Base-by-base conservation (phyloP, 1,284 basidiomycete species). In the Rhodotorula sp. region DNA sequence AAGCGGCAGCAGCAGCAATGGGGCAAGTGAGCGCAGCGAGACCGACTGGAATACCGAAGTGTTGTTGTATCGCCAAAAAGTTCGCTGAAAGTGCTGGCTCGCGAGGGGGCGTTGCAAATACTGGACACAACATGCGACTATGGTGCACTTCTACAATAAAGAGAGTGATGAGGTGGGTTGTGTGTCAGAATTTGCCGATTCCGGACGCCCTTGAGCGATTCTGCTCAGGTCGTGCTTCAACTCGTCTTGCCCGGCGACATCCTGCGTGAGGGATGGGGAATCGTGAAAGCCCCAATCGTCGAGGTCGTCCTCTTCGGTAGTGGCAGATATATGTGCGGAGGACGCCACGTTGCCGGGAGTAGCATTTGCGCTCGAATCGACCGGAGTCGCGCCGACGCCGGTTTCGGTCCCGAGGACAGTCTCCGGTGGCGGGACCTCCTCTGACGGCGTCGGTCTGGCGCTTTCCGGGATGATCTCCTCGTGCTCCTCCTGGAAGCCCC, bases 1-100 rank as follows among this genome's bases (percentile, higher is more conserved):
- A 92, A 92, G 80, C 84, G 90, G 48, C 91, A 92, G 90, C 69
- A 72, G 62, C 67, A 72, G 65, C 72, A 69, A 14, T 71, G n/a
- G 49, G 51, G 51, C 34, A 62, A 49, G 29, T 61, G 31, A 47
- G n/a, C n/a, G 3, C 57, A 34, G 20, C 52, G 52, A 21, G 23
- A 12, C n/a, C n/a, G 8, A 8, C n/a, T 54, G 52, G 23, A 26
- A 15, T 54, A 23, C 5, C 21, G 8, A 21, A 21, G 3, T 56
- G 54, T 56, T 56, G 54, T 56, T 56, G 54, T 56, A 56, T 16
- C 8, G 8, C 18, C 10, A 7, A 21, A 7, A 10, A 21, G 18
- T 23, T 8, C 23, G 18, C 49, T 20, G 18, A 20, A 5, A 51
- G 49, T 51, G 49, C 49, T 20, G 49, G 49, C 49, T 51, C 52